Evolutionary conservation across 495 filamentous ascomycete species (phyloP).

Genomic region (Hyaloscypha variabilis): DNA sequence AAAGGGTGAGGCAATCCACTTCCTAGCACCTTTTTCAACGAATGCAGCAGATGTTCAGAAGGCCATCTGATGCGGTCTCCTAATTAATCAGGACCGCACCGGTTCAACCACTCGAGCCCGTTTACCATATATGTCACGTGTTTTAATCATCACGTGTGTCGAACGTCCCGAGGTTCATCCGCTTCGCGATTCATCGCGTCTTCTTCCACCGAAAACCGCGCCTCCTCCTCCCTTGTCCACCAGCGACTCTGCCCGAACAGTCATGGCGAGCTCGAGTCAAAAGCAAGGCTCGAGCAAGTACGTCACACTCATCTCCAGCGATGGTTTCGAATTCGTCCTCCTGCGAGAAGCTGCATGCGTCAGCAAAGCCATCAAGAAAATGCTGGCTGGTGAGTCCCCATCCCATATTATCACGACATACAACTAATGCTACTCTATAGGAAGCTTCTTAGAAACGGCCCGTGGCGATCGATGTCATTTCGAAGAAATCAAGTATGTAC

Average conservation of each 20-base stretch:
- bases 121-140: too few relatives aligned
- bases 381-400: constrained; percentile 70
- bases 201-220: neutral
- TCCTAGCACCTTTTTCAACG: too few relatives aligned
- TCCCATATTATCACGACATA: neutral
- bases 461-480: constrained; percentile 64
- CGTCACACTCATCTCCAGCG: constrained; percentile 83
- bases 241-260: neutral
- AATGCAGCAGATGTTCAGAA: too few relatives aligned
- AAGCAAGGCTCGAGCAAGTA: constrained; percentile 53
- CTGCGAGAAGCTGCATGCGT: constrained; percentile 74
- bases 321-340: constrained; percentile 88
- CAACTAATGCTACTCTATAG: constrained; percentile 40
- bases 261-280: constrained; percentile 20
- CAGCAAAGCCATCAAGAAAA: constrained; percentile 77
- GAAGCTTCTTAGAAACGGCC: constrained; percentile 69
- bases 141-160: too few relatives aligned
- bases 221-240: neutral
- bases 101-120: too few relatives aligned
- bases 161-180: too few relatives aligned
- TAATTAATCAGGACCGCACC: too few relatives aligned
- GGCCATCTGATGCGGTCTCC: too few relatives aligned
- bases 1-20: too few relatives aligned
- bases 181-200: too few relatives aligned
- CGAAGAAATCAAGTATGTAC: constrained; percentile 69